Conservation (phyloP, 2,329 filamentous ascomycete species). For the Claviceps quebecensis region DNA sequence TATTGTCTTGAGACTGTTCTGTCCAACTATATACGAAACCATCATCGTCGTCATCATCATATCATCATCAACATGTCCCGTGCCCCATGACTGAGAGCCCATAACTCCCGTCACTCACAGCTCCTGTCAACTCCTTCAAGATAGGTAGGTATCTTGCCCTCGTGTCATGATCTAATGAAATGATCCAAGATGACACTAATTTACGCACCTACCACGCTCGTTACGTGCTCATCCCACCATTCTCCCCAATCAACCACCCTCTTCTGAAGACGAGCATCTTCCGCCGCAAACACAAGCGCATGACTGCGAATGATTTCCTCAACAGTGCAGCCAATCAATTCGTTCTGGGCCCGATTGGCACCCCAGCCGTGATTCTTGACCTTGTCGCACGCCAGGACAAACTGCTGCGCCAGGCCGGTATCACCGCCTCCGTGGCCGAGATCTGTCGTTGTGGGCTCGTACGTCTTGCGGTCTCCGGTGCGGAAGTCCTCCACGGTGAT, state of each 20-base stretch:
- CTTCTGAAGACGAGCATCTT: conserved; percentile 60
- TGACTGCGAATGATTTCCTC: conserved; percentile 85
- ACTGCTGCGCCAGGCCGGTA: conserved; percentile 58
- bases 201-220: not conserved
- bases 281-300: conserved; percentile 85
- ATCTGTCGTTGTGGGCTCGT: conserved; percentile 20
- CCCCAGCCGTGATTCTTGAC: conserved; percentile 58
- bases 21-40: too few species aligned
- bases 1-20: too few species aligned
- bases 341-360: conserved; percentile 56
- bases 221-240: conserved; percentile 51
- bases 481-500: conserved; percentile 57
- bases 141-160: too few species aligned
- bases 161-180: too few species aligned
- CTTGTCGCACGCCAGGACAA: conserved; percentile 65
- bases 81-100: too few species aligned
- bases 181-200: not conserved
- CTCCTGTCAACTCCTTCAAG: too few species aligned
- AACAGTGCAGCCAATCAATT: conserved; percentile 66
- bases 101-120: too few species aligned
- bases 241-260: conserved; percentile 59
- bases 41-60: too few species aligned
- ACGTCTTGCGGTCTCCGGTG: conserved; percentile 19
- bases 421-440: conserved; percentile 28
- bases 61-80: too few species aligned